A percentile compares a stretch with the other conserved stretches of the same genome.
Evolutionary conservation across 106 monocot species (phyloP).

Genomic region (Apostasia shenzhenica): DNA sequence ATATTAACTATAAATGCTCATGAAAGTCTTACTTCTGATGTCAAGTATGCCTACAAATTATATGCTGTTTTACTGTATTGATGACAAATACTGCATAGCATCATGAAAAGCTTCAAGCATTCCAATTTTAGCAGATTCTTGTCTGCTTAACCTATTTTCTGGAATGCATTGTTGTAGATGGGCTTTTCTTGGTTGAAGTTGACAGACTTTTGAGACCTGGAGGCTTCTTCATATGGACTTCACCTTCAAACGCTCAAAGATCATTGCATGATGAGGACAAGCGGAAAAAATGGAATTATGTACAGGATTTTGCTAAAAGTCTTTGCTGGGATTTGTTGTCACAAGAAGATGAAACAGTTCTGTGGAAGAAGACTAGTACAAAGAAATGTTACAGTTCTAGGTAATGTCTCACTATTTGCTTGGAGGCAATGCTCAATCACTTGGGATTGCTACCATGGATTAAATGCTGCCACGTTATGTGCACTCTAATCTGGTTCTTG

Average conservation of each 20-base stretch:
- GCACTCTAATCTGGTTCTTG: neutral
- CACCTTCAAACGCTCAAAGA: conserved; percentile 52
- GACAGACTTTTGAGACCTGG: conserved; percentile 85
- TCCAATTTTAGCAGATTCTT: too few species aligned
- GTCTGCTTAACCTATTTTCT: too few species aligned
- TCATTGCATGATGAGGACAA: conserved; percentile 63
- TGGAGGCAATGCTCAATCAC: neutral
- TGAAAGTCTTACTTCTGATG: too few species aligned
- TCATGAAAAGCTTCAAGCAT: too few species aligned
- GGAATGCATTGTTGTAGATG: conserved; percentile 40
- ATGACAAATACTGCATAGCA: too few species aligned
- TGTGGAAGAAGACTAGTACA: conserved; percentile 86
- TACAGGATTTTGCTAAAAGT: conserved; percentile 55
- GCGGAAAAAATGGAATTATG: conserved; percentile 50
- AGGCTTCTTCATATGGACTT: conserved; percentile 97
- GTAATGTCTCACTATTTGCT: conserved; percentile 17
- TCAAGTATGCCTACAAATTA: too few species aligned
- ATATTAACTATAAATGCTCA: too few species aligned
- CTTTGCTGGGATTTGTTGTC: conserved; percentile 91
- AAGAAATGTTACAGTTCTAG: conserved; percentile 64
- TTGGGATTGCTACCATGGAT: neutral
- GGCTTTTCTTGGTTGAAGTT: conserved; percentile 78
- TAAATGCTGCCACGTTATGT: neutral
- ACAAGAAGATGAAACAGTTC: conserved; percentile 90
- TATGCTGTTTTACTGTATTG: too few species aligned